phyloP scores from a whole-genome alignment of 1,284 basidiomycete species.

The Irpex sp. region DNA sequence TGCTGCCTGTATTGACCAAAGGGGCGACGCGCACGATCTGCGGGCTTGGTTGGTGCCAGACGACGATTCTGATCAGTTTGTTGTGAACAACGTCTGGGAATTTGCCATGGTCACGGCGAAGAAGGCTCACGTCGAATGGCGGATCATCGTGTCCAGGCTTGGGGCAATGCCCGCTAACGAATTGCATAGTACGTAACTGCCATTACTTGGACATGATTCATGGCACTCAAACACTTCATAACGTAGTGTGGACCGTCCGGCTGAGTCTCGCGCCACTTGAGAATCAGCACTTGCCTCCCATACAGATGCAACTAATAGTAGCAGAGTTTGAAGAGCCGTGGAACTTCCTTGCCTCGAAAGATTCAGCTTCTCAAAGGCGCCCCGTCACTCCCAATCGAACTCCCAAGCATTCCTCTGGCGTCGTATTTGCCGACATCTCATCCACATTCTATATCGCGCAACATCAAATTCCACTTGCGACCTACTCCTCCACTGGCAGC shows the following conservation, averaged over 20 bases:
- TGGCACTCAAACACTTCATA: conserved; percentile 4
- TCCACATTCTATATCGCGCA: conserved; percentile 14
- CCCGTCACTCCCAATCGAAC: conserved; percentile 10
- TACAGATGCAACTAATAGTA: conserved; percentile 54
- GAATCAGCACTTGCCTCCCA: conserved; percentile 34
- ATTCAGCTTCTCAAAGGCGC: not conserved
- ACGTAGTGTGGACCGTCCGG: conserved; percentile 61
- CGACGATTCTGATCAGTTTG: conserved; percentile 36
- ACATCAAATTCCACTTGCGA: conserved; percentile 16
- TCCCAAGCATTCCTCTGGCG: conserved; percentile 13
- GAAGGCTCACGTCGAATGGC: conserved; percentile 74
- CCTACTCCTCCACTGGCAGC: conserved; percentile 26
- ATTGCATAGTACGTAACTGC: conserved; percentile 53
- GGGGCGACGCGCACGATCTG: conserved; percentile 68
- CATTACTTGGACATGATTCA: conserved; percentile 3
- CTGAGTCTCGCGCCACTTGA: conserved; percentile 35
- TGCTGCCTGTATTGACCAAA: conserved; percentile 71
- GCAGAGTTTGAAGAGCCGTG: conserved; percentile 54
- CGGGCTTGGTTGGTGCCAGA: conserved; percentile 60
- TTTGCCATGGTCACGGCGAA: conserved; percentile 58
- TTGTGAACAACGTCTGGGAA: conserved; percentile 60
- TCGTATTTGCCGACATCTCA: conserved; percentile 12
- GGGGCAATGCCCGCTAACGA: conserved; percentile 58
- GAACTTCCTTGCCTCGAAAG: conserved; percentile 31
- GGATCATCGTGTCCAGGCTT: conserved; percentile 64